Conservation (phyloP, 306 rosid genomes). For the Astragalus glycyphyllos region DNA sequence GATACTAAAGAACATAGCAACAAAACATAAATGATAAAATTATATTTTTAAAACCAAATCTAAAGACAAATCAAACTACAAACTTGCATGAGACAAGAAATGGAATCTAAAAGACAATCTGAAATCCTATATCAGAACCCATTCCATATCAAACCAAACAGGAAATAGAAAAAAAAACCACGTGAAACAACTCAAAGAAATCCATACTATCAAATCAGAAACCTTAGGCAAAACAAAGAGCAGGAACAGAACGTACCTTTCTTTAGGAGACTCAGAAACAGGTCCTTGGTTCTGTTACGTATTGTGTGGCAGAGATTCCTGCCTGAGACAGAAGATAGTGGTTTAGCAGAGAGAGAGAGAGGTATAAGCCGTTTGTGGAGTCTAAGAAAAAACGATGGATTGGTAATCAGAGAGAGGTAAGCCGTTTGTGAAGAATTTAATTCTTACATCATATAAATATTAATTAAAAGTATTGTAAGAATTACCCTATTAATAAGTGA, state of each 20-base stretch:
- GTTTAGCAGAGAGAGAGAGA: constrained; percentile 1
- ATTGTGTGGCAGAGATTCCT: constrained; percentile 34
- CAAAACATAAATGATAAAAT: not conserved
- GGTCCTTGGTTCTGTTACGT: constrained; percentile 16
- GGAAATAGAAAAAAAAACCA: too few relatives aligned
- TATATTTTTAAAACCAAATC: not conserved
- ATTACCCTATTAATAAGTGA: not conserved
- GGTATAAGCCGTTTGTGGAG: constrained; percentile 5
- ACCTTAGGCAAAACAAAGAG: not conserved
- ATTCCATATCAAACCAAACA: not conserved
- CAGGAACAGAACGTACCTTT: constrained; percentile 42
- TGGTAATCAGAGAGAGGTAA: constrained; percentile 19
- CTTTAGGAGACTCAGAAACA: not conserved
- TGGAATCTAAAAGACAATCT: not conserved
- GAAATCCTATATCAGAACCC: not conserved
- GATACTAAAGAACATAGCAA: not conserved
- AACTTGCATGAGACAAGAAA: constrained; percentile 1
- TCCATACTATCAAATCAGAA: not conserved
- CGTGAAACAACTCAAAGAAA: constrained; percentile 18
- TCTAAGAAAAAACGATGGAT: constrained; percentile 8
- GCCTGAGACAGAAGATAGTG: not conserved
- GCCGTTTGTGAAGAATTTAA: not conserved
- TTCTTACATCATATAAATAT: not conserved
- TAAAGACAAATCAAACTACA: not conserved
- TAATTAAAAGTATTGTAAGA: not conserved